Evolutionary conservation across 176 grass and related monocot genomes (phyloP), one percentile per base, ranked within the genome.

Genomic region (Musa itinerans): DNA sequence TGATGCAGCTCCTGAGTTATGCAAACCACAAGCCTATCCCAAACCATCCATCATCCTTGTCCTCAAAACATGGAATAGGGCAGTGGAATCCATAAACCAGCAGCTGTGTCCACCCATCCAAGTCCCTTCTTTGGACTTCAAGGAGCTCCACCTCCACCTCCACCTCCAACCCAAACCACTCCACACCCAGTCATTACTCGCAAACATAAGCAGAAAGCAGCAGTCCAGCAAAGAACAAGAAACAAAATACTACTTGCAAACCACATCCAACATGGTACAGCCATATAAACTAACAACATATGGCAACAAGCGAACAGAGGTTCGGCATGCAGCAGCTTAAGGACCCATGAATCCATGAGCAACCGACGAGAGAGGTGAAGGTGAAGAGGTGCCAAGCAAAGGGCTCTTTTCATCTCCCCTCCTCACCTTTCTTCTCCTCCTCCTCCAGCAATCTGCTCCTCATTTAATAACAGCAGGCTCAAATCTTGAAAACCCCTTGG

Each of bases 71-170:
- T 80, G 78, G 66, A 80, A 57, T 85, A 81, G 83, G 83, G 27
- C 70, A 85, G 79, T 54, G 83, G 78, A 75, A 77, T 85, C 83
- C 83, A 85, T 85, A 79, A 85, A 24, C 83, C 73, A 81, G 83
- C 83, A 85, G 83, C 83, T 81, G 66, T 52, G 81, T 85, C 67
- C 56, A 72, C 83, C 83, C 65, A 7, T 29, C 16, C 14, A 10
- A 72, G 19, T 27, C 73, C 78, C 75, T 74, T 62, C 54, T 85
- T 81, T 77, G 78, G 78, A 85, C 73, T 16, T 69, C 79, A 76
- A 77, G 78, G 83, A 85, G 83, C 83, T 85, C 83, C 56, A 81
- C 78, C 56, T 80, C 78, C 56, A 81, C 78, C 56, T 80, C 78
- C 22, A 26, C 25, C 22, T 8, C 53, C 50, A 6, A 43, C 4